Evolutionary conservation across 805 yeast species (phyloP).

Genomic region (Metschnikowia dekortorum): DNA sequence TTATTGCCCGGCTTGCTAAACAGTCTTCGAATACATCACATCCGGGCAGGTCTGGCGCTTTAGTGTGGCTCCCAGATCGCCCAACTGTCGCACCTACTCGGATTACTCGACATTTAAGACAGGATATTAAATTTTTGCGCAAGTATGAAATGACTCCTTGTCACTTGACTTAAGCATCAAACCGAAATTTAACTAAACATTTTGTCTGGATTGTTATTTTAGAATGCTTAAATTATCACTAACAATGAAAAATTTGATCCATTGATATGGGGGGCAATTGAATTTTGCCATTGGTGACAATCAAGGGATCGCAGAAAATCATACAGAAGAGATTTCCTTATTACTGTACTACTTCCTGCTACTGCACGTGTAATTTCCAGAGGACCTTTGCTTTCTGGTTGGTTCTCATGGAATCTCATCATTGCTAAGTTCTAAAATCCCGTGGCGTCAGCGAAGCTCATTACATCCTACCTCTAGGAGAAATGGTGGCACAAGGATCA

Average conservation of each 20-base stretch:
- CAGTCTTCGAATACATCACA: neutral
- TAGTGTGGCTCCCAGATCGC: neutral
- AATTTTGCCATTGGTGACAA: conserved; percentile 10
- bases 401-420: too few species aligned
- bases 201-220: conserved; percentile 8
- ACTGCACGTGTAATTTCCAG: too few species aligned
- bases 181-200: neutral
- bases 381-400: too few species aligned
- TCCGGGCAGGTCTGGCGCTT: neutral
- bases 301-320: neutral
- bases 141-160: neutral
- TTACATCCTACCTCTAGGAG: conserved; percentile 40
- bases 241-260: conserved; percentile 12
- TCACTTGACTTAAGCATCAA: neutral
- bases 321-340: too few species aligned
- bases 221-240: conserved; percentile 10
- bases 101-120: neutral
- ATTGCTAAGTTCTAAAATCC: too few species aligned
- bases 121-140: neutral
- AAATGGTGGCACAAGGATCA: conserved; percentile 85
- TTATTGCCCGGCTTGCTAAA: neutral
- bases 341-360: too few species aligned
- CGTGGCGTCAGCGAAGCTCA: too few species aligned
- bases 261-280: conserved; percentile 12
- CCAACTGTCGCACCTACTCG: neutral